phyloP scores from a whole-genome alignment of 768 basidiomycete genomes.

The Jaapia argillacea region DNA sequence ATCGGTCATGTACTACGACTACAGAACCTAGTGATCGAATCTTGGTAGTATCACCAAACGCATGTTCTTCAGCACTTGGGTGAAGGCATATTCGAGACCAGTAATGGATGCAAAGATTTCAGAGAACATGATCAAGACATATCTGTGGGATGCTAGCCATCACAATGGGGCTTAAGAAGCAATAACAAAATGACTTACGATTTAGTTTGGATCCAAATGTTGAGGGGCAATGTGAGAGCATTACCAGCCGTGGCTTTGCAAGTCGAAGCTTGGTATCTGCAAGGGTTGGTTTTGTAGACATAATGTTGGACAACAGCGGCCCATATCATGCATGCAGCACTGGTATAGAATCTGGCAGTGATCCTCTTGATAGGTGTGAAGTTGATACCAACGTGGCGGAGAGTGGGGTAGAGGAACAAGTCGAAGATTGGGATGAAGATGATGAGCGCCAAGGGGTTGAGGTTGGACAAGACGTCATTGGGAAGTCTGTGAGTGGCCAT shows the following conservation, averaged over 20 bases:
- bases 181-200: too few relatives aligned
- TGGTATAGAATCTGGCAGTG: slow-evolving; percentile 25
- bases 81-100: slow-evolving; percentile 51
- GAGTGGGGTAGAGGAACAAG: slow-evolving; percentile 29
- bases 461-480: slow-evolving; percentile 71
- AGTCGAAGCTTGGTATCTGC: slow-evolving; percentile 31
- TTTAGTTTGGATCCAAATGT: slow-evolving; percentile 35
- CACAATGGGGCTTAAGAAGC: too few relatives aligned
- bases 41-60: too few relatives aligned
- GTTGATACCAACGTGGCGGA: slow-evolving; percentile 24
- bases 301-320: slow-evolving; percentile 15
- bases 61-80: slow-evolving; percentile 57
- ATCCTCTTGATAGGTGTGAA: slow-evolving; percentile 29
- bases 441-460: slow-evolving; percentile 69
- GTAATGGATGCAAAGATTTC: slow-evolving; percentile 52
- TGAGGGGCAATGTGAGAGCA: slow-evolving; percentile 29
- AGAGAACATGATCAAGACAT: slow-evolving; percentile 45
- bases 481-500: slow-evolving; percentile 64
- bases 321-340: slow-evolving; percentile 26
- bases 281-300: slow-evolving; percentile 29
- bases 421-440: slow-evolving; percentile 68
- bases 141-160: too few relatives aligned
- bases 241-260: slow-evolving; percentile 21
- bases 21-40: too few relatives aligned
- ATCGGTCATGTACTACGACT: too few relatives aligned